Evolutionary conservation across 345 rosid genomes (phyloP), one percentile per base, ranked within the genome.

Genomic region (Lepidium aucheri): DNA sequence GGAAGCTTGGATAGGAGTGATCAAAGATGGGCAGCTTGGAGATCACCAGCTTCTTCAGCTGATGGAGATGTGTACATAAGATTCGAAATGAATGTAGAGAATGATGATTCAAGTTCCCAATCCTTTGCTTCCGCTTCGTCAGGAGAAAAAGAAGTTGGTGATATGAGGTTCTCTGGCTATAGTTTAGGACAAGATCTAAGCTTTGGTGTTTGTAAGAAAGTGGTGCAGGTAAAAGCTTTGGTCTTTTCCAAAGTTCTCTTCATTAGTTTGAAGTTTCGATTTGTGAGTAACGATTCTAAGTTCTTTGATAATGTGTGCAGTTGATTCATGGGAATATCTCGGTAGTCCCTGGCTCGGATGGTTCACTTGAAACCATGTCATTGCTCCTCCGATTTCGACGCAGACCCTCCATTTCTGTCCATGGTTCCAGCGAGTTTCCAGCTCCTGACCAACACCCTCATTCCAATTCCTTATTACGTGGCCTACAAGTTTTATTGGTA

Each of bases 271-370:
- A 28, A 9, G 46, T 41, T 46, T 49, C 12, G 16, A 52, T 39
- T 38, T 32, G 12, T 30, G 36, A 15, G 22, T 54, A 17, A 9
- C 49, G 14, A 26, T 26, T 13, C 8, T 3, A 15, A 3, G 0
- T 49, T 52, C 20, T 56, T 30, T 50, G 6, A 26, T 44, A 47
- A 56, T 35, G 2, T 54, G 49, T 62, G 69, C 74, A 94, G 97
- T 44, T 85, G 77, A 94, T 94, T 95, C 95, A 85, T 32, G 99
- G 99, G 56, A 83, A 81, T 70, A 84, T 94, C 68, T 90, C 89
- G 80, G 82, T 81, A 38, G 74, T 82, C 20, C 88, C 85, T 16
- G 80, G 81, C 61, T 55, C 76, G 41, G 82, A 73, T 9, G 88
- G 96, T 46, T 75, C 79, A 46, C 80, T 85, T 10, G 85, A 85